Evolutionary conservation across 495 filamentous ascomycete species (phyloP), one percentile per base, ranked within the genome.

Genomic region (Daldinia vernicosa): DNA sequence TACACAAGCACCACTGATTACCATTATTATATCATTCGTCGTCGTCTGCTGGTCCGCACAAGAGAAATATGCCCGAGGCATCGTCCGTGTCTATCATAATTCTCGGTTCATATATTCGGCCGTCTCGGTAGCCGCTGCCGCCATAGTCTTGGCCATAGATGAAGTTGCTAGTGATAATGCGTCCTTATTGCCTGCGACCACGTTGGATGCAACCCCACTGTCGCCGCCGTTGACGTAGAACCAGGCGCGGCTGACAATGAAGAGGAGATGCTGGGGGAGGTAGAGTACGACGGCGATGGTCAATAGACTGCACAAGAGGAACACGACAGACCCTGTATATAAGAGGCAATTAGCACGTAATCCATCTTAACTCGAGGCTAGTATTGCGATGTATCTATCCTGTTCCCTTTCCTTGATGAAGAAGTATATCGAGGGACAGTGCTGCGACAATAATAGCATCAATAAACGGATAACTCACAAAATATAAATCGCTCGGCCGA

Each of bases 161-260:
- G 78, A 76, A 43, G 77, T 66, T 2, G 65, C 71, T 43, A 79
- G 70, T 15, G 75, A 71, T 17, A 74, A 57, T 7, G 70, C 76
- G 45, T 74, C 74, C 61, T 80, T 81, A 28, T 69, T 77, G 3
- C 76, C 60, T n/a, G 76, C 78, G 22, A 77, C 72, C 24, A 80
- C 54, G 58, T 76, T 75, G 8, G 72, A 68, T 6, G 69, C 80
- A 58, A 78, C 70, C 35, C 72, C 74, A 33, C 77, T 76, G 61
- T 92, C 91, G 74, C 94, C 93, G 56, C 93, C 93, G 64, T 88
- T 89, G 73, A 93, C 93, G 85, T 99, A 99, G 83, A 97, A 99
- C 89, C 93, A 97, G 28, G 93, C 88, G 75, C 95, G 90, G 73
- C 86, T 85, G 71, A 90, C 85, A 74, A 99, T 89, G 68, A 88